These are phyloP conservation scores for Mucor plumbeus DNA, from an alignment of 371 early-diverging fungal species.

Conservation along the genomic window DNA sequence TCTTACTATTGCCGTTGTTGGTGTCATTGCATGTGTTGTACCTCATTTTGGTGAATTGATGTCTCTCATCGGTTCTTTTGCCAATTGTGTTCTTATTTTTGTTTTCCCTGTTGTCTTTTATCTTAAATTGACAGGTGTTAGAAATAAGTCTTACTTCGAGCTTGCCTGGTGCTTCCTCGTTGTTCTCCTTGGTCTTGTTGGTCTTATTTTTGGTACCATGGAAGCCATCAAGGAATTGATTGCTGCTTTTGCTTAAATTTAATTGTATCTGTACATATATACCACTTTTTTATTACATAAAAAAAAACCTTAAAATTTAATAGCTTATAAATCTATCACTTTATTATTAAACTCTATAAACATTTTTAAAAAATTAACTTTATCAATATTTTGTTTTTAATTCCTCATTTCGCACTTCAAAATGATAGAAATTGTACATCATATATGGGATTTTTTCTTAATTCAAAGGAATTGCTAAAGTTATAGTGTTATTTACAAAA, in stretches of 20 bases:
- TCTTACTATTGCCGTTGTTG: slow-evolving; percentile 35
- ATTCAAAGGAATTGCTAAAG: no score
- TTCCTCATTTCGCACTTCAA: no score
- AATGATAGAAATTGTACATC: no score
- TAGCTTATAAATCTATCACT: neutral
- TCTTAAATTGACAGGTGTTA: slow-evolving; percentile 73
- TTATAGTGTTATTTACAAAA: no score
- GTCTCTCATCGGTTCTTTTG: slow-evolving; percentile 82
- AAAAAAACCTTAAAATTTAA: neutral
- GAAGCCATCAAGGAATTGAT: slow-evolving; percentile 66
- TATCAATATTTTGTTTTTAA: no score
- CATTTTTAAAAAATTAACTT: no score
- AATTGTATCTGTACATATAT: neutral
- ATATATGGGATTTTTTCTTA: no score
- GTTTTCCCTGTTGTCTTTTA: slow-evolving; percentile 87
- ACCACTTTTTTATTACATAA: no score
- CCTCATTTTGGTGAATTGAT: slow-evolving; percentile 85
- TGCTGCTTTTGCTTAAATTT: slow-evolving; percentile 24
- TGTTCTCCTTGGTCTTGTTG: slow-evolving; percentile 69
- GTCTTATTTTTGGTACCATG: slow-evolving; percentile 78
- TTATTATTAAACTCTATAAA: no score
- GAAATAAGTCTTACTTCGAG: slow-evolving; percentile 61
- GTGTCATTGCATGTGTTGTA: slow-evolving; percentile 70
- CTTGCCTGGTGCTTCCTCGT: slow-evolving; percentile 63
- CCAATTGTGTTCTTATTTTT: slow-evolving; percentile 80